Base-by-base conservation (phyloP, 163 green algal species). In the Prototheca stagnorum region DNA sequence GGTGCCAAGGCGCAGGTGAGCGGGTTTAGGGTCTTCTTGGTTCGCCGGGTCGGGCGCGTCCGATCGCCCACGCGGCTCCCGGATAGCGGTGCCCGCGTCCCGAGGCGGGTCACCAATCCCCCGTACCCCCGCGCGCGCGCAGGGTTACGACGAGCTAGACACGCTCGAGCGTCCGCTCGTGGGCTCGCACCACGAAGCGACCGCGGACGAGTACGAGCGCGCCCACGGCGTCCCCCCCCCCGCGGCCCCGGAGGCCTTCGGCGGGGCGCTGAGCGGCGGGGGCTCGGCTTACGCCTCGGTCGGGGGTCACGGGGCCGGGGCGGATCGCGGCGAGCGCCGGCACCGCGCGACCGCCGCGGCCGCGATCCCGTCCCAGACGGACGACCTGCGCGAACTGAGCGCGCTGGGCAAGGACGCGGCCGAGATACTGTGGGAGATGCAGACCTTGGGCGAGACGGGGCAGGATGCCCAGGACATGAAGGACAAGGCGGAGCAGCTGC, bases 371-470 rank as follows among this genome's bases (percentile, higher is more conserved):
- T 9, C 31, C 36, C 4, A 76, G 65, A 35, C 27, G 2, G 65
- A 78, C 24, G 69, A 78, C 49, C 27, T 78, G n/a, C 54, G 50
- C 39, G 36, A 59, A 34, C 35, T 72, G 15, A 42, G 45, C 5
- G 35, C 49, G 3, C 57, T 78, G 27, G 57, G 57, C 7, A 47
- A 50, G 27, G 69, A 78, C 5, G 69, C 69, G 24, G 61, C 61
- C 23, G 69, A 63, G 24, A 66, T 78, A 21, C 36, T 78, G 39
- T 78, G 63, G 54, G 69, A 78, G 53, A 68, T 78, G 61, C 65
- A 64, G 28, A 62, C 67, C n/a, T 62, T 78, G 65, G 51, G 61
- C 20, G 62, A 73, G 25, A 43, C 29, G 21, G 57, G 59, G 20
- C 43, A 52, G 1, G 65, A 52, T 23, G 41, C 62, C 5, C 39